Evolutionary conservation across 805 yeast genomes (phyloP), one percentile per base, ranked within the genome.

Genomic region (Kodamaea hsintzibuensis): DNA sequence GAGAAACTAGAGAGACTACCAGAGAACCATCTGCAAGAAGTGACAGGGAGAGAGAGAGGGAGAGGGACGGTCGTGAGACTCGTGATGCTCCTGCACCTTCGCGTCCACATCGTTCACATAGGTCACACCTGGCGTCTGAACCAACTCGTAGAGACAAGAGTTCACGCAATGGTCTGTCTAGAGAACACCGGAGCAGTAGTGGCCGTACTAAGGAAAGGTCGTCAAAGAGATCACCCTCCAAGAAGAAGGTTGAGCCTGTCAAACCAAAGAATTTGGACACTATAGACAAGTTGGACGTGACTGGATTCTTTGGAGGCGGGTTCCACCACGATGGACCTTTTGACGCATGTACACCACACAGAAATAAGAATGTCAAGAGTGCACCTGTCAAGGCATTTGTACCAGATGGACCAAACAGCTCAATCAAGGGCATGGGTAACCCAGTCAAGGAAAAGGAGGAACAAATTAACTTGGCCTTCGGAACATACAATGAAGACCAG

Each of bases 271-370:
- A 91, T 61, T 85, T 92, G 53, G 99, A 93, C 65, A 90, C 96
- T 3, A 95, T 95, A 62, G 99, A 95, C 74, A 89, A 89, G 71
- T 79, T 95, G 64, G 99, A 95, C 70, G 99, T 93, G 47, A 92
- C 98, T 10, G 98, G 97, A 0, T 80, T 92, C 57, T 92, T 89
- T 67, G 98, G 97, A 22, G 86, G 89, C 48, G 90, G 96, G 1
- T 95, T 95, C 80, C 99, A 95, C 71, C 98, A 95, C 70, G 99
- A 95, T 73, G 99, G 99, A 10, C 99, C 99, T 13, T 95, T 95
- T 68, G 99, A 95, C 69, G 99, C 99, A 1, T 93, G 98, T 70
- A 89, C 96, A 2, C 98, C 99, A 7, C 97, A 90, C 70, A 85
- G 98, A 69, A 95, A 95, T 72, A 89, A 88, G 72, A 78, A 82